Evolutionary conservation across 2,329 filamentous ascomycete species (phyloP).

Genomic region (Ascosphaera apis): DNA sequence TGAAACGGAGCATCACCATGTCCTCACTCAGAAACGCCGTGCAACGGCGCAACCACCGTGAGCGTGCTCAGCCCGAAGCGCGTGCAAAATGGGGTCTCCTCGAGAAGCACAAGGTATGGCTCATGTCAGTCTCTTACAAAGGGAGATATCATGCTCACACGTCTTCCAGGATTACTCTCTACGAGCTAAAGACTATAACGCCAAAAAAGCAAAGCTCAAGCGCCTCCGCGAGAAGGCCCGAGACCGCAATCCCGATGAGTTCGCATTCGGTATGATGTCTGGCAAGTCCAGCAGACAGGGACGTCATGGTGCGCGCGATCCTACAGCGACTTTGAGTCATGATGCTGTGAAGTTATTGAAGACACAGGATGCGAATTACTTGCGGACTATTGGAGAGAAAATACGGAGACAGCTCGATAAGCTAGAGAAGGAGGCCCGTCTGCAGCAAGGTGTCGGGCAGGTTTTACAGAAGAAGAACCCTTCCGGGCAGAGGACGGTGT

Average conservation of each 20-base stretch:
- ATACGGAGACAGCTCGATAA: conserved; percentile 30
- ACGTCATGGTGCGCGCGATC: conserved; percentile 24
- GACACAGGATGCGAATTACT: conserved; percentile 40
- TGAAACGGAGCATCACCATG: conserved; percentile 21
- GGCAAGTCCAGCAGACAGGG: conserved; percentile 19
- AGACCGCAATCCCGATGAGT: conserved; percentile 42
- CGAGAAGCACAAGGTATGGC: conserved; percentile 68
- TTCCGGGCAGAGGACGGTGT: conserved; percentile 15
- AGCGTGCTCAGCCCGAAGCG: conserved; percentile 68
- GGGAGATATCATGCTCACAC: too few relatives aligned
- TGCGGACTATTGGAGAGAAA: conserved; percentile 34
- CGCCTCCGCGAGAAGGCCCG: conserved; percentile 35
- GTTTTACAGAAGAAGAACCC: conserved; percentile 8
- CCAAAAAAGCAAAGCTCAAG: conserved; percentile 36
- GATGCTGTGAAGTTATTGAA: conserved; percentile 41
- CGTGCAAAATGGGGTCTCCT: conserved; percentile 73
- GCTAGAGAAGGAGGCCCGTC: conserved; percentile 21
- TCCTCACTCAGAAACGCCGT: conserved; percentile 39
- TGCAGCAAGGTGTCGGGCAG: conserved; percentile 18
- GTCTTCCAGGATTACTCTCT: conserved; percentile 35
- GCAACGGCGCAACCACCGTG: conserved; percentile 64
- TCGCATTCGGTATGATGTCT: conserved; percentile 41
- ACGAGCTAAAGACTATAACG: conserved; percentile 39
- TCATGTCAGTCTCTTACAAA: conserved; percentile 1
- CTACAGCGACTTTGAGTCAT: conserved; percentile 25